Evolutionary conservation across 768 basidiomycete species (phyloP).

Genomic region (Agrocybe pediades): DNA sequence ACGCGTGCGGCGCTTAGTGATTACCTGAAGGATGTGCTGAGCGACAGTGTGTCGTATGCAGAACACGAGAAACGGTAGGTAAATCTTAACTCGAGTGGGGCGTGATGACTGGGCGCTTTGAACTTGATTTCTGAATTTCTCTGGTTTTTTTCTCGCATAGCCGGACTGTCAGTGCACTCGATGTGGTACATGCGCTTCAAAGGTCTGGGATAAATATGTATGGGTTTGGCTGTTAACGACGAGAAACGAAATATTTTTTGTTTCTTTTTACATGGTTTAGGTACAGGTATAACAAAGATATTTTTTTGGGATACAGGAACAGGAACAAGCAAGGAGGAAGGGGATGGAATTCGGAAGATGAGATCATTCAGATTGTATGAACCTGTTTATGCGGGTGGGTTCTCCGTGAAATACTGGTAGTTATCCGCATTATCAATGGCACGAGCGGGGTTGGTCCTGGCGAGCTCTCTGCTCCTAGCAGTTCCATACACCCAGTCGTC

Average conservation of each 20-base stretch:
- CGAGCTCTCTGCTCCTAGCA: constrained; percentile 36
- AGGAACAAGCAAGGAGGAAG: no score
- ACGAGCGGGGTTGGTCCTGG: constrained; percentile 32
- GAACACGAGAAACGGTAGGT: neutral
- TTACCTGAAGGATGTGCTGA: neutral
- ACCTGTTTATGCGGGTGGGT: constrained; percentile 41
- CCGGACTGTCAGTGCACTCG: neutral
- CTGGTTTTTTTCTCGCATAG: no score
- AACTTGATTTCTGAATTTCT: no score
- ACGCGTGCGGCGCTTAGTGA: neutral
- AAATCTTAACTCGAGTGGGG: no score
- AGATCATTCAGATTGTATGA: no score
- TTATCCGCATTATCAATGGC: constrained; percentile 46
- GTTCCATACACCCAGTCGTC: constrained; percentile 49
- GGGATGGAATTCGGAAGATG: no score
- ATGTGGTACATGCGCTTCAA: neutral
- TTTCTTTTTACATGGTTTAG: no score
- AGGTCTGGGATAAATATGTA: neutral
- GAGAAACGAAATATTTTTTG: no score
- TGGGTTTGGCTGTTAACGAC: neutral
- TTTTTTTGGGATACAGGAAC: no score
- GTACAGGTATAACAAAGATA: no score
- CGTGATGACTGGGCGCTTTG: no score
- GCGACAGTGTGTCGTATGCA: neutral
- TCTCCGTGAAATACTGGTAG: constrained; percentile 56